Evolutionary conservation across 2,329 filamentous ascomycete genomes (phyloP).

Genomic region (Nemania abortiva): DNA sequence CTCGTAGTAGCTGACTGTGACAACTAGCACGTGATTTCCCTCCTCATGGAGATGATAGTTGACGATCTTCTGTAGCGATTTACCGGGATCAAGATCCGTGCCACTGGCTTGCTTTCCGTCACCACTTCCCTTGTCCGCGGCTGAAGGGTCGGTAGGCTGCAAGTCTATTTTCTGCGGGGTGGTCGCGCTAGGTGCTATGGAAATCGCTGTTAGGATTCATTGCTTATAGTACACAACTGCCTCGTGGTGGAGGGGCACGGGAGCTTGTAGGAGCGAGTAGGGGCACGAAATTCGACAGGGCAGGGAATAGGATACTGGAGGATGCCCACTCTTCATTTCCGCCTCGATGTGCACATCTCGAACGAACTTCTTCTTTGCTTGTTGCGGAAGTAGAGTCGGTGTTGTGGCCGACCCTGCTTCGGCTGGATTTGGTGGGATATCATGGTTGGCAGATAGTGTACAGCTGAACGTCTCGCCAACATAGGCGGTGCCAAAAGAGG

Average conservation of each 20-base stretch:
- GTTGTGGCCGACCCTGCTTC: slow-evolving; percentile 21
- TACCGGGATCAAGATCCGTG: slow-evolving; percentile 55
- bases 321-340: slow-evolving; percentile 80
- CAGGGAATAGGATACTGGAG: background rate
- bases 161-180: slow-evolving; percentile 74
- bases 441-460: slow-evolving; percentile 96
- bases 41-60: slow-evolving; percentile 92
- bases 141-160: slow-evolving; percentile 51
- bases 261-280: background rate
- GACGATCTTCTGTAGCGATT: slow-evolving; percentile 84
- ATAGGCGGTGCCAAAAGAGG: slow-evolving; percentile 93
- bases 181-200: slow-evolving; percentile 67
- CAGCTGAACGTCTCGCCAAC: slow-evolving; percentile 96
- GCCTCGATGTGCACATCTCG: slow-evolving; percentile 85
- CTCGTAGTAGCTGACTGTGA: slow-evolving; percentile 95
- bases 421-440: slow-evolving; percentile 56
- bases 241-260: background rate
- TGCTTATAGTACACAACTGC: background rate
- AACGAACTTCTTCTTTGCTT: slow-evolving; percentile 63
- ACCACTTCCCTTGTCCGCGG: slow-evolving; percentile 16
- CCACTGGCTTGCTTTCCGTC: slow-evolving; percentile 34
- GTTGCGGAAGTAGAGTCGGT: slow-evolving; percentile 24
- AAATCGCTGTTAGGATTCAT: slow-evolving; percentile 4
- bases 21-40: slow-evolving; percentile 90
- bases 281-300: background rate